A percentile compares a stretch with the other conserved stretches of the same genome.
These are phyloP conservation scores for Mortierella hygrophila DNA, from an alignment of 192 early-diverging fungal species.

Conservation along the genomic window DNA sequence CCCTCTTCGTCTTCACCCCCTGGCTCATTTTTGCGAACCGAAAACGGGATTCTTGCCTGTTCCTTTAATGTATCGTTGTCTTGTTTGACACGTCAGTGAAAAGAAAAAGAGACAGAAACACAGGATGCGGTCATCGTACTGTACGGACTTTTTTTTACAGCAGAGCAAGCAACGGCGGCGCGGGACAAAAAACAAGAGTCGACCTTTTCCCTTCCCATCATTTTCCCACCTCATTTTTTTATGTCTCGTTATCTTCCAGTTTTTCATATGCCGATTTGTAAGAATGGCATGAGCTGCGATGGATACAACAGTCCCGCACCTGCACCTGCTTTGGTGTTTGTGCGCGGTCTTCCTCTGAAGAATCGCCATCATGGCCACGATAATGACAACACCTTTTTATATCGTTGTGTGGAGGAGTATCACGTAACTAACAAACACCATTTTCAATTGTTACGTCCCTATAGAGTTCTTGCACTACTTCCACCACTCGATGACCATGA, in stretches of 20 bases:
- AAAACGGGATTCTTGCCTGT: neutral
- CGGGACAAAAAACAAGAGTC: neutral
- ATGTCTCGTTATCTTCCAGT: conserved; percentile 1
- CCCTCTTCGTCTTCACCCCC: neutral
- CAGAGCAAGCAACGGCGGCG: neutral
- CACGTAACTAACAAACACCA: conserved; percentile 6
- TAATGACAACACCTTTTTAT: neutral
- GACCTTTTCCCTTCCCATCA: neutral
- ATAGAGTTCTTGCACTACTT: conserved; percentile 92
- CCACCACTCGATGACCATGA: conserved; percentile 93
- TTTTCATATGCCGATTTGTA: conserved; percentile 18
- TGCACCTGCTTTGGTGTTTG: neutral
- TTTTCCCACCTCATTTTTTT: neutral
- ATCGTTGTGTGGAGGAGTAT: neutral
- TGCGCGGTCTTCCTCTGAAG: neutral
- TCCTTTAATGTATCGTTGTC: neutral
- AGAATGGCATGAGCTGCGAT: neutral
- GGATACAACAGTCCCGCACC: too few species aligned
- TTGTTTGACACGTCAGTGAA: neutral
- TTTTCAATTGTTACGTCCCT: neutral
- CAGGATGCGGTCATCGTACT: neutral
- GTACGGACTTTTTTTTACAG: conserved; percentile 7
- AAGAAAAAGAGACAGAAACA: neutral
- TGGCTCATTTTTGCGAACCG: conserved; percentile 7
- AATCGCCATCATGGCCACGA: neutral